Percentiles rank a stretch among this genome's conserved stretches.
Conservation (phyloP, 345 rosid genomes). For the Brassica incana region DNA sequence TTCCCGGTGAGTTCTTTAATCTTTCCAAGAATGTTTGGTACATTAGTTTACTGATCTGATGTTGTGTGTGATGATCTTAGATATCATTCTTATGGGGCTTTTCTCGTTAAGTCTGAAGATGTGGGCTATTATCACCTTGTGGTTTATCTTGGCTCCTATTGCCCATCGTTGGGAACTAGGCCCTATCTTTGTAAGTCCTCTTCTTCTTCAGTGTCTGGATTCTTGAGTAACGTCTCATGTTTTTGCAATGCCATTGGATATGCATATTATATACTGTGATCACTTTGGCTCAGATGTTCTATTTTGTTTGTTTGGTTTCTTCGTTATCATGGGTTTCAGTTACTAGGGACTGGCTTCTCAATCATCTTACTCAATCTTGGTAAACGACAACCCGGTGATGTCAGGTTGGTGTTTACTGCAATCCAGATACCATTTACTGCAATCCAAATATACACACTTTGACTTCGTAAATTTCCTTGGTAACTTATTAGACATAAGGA, state of each 20-base stretch:
- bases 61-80: conserved; percentile 42
- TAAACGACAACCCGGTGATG: conserved; percentile 76
- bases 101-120: conserved; percentile 68
- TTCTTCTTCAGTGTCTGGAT: conserved; percentile 8
- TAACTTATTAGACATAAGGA: not conserved
- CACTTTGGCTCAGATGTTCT: not conserved
- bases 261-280: not conserved
- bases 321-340: conserved; percentile 42
- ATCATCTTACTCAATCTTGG: conserved; percentile 82
- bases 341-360: conserved; percentile 77
- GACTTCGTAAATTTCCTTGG: conserved; percentile 2
- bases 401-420: conserved; percentile 46
- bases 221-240: not conserved
- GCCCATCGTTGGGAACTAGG: conserved; percentile 84
- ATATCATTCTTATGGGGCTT: conserved; percentile 71
- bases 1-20: conserved; percentile 60
- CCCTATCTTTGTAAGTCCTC: conserved; percentile 73
- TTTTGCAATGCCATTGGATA: conserved; percentile 21
- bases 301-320: not conserved
- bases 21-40: conserved; percentile 10
- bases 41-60: conserved; percentile 26
- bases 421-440: not conserved
- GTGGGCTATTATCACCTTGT: conserved; percentile 59
- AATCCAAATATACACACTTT: not conserved
- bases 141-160: conserved; percentile 84